A percentile compares a stretch with the other conserved stretches of the same genome.
Evolutionary conservation across 768 basidiomycete species (phyloP).

Genomic region (Suillus alpinus): DNA sequence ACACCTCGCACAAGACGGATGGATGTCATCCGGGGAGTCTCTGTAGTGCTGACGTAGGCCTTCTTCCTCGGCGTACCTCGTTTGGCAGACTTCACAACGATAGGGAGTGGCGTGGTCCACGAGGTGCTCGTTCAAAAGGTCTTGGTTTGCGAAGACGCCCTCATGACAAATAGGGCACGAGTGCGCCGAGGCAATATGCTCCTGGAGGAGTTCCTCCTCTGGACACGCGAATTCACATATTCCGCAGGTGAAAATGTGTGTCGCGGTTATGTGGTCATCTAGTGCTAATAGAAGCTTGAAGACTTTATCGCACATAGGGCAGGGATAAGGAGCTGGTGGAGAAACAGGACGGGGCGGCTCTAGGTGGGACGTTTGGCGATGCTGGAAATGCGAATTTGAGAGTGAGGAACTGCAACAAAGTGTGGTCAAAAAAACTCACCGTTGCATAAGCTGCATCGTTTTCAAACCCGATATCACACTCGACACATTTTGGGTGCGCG

Average conservation of each 20-base stretch:
- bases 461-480: conserved; percentile 35
- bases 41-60: conserved; percentile 39
- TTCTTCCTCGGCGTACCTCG: conserved; percentile 30
- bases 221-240: neutral
- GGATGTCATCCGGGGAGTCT: conserved; percentile 30
- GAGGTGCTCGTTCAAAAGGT: conserved; percentile 26
- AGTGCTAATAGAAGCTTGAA: neutral
- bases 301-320: neutral
- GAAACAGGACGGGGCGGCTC: neutral
- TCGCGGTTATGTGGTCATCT: neutral
- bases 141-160: conserved; percentile 25
- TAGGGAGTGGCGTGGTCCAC: conserved; percentile 28
- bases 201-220: conserved; percentile 15
- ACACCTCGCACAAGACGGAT: conserved; percentile 37
- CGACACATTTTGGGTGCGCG: conserved; percentile 35
- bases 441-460: conserved; percentile 24
- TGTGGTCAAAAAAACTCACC: conserved; percentile 20
- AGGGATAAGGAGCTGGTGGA: neutral
- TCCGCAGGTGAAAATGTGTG: neutral
- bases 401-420: neutral
- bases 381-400: neutral
- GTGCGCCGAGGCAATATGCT: conserved; percentile 27
- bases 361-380: neutral
- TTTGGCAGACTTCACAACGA: conserved; percentile 20
- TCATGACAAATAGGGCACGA: conserved; percentile 33